Evolutionary conservation across 768 basidiomycete species (phyloP).

Genomic region (Collybia nuda): DNA sequence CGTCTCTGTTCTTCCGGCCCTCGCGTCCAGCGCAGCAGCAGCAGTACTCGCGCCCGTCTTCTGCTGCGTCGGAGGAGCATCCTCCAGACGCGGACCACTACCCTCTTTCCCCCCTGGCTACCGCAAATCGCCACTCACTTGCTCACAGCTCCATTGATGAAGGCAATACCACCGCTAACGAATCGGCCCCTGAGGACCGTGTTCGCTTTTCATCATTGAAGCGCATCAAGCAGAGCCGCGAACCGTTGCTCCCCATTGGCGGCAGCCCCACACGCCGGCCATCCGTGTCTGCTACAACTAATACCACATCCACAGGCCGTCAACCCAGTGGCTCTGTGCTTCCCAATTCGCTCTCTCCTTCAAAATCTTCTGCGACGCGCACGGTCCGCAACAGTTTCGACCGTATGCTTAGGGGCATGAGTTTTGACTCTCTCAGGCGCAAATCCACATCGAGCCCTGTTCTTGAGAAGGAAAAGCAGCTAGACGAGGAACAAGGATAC

Average conservation of each 20-base stretch:
- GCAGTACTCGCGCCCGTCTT: slow-evolving; percentile 40
- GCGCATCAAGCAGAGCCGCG: slow-evolving; percentile 64
- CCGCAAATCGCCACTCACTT: slow-evolving; percentile 10
- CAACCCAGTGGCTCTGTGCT: too few relatives aligned
- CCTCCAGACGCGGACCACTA: slow-evolving; percentile 9
- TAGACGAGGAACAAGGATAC: slow-evolving; percentile 33
- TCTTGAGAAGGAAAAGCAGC: slow-evolving; percentile 9
- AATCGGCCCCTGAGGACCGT: slow-evolving; percentile 5
- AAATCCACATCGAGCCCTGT: slow-evolving; percentile 4
- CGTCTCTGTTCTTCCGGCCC: slow-evolving; percentile 77
- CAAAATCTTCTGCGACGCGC: slow-evolving; percentile 22
- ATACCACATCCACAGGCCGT: not conserved
- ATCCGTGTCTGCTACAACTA: slow-evolving; percentile 13
- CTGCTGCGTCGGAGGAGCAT: slow-evolving; percentile 24
- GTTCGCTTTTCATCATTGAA: slow-evolving; percentile 32
- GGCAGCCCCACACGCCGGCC: slow-evolving; percentile 24
- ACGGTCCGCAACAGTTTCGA: slow-evolving; percentile 62
- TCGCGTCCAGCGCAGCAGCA: slow-evolving; percentile 56
- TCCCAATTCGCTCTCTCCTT: slow-evolving; percentile 15
- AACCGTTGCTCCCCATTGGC: slow-evolving; percentile 68
- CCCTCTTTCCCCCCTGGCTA: slow-evolving; percentile 8
- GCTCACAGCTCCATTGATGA: slow-evolving; percentile 10
- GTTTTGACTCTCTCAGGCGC: slow-evolving; percentile 48
- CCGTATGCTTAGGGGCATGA: slow-evolving; percentile 53
- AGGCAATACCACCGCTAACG: slow-evolving; percentile 2